A percentile compares a stretch with the other conserved stretches of the same genome.
These are phyloP conservation scores for Tolypocladium tundrense DNA, from an alignment of 2,329 filamentous ascomycete genomes.

Conservation along the genomic window DNA sequence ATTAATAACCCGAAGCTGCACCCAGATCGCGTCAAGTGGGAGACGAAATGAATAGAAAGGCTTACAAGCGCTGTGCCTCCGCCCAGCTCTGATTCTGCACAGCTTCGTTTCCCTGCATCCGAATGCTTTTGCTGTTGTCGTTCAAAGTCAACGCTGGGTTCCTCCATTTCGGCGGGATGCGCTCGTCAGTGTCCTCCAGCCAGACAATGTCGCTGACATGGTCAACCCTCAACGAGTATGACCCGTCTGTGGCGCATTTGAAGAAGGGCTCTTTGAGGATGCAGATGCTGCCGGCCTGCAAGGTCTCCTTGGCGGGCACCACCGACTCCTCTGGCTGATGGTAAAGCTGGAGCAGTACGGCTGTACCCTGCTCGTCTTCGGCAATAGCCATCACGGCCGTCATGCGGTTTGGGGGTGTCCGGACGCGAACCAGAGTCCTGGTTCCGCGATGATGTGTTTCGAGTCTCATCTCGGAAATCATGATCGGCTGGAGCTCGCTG, in stretches of 20 bases:
- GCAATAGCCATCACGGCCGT: slow-evolving; percentile 18
- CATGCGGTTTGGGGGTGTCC: slow-evolving; percentile 8
- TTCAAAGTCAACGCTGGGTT: neutral
- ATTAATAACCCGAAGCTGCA: too few relatives aligned
- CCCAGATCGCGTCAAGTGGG: neutral
- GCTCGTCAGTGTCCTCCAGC: slow-evolving; percentile 22
- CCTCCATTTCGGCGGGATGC: slow-evolving; percentile 28
- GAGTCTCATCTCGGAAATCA: slow-evolving; percentile 18
- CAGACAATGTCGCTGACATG: slow-evolving; percentile 38
- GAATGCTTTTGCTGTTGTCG: slow-evolving; percentile 5
- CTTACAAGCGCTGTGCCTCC: slow-evolving; percentile 20
- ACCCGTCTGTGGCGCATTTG: slow-evolving; percentile 25
- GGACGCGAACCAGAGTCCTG: slow-evolving; percentile 8
- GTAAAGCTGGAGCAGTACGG: slow-evolving; percentile 26
- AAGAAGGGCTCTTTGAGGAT: slow-evolving; percentile 46
- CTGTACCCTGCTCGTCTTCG: slow-evolving; percentile 27
- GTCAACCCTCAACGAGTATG: slow-evolving; percentile 38
- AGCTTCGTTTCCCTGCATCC: slow-evolving; percentile 22
- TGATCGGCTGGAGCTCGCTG: slow-evolving; percentile 11
- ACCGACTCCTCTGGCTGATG: slow-evolving; percentile 28
- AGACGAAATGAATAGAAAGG: neutral
- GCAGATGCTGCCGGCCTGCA: slow-evolving; percentile 22
- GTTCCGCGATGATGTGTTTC: slow-evolving; percentile 17
- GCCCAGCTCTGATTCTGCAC: slow-evolving; percentile 16
- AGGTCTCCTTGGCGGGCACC: slow-evolving; percentile 19